Base-by-base conservation (phyloP, 139 green algal genomes). In the Chlamydomonas sp. region DNA sequence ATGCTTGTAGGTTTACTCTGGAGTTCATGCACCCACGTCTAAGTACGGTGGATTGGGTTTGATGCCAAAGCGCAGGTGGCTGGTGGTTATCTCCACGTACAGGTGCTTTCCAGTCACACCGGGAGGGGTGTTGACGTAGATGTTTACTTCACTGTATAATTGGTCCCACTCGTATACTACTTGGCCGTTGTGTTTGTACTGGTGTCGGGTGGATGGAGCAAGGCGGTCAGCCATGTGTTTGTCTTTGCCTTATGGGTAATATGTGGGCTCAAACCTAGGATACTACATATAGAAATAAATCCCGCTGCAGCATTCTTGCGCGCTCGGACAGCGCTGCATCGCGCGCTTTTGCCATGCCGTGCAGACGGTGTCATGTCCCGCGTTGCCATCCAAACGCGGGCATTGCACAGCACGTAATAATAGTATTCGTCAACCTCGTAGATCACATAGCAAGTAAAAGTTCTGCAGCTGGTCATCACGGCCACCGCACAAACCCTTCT, bases 111-210 rank as follows among this genome's bases (percentile, higher is more conserved):
- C 93, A 1, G 71, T 88, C 17, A 96, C 91, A 8, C 96, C 97
- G 2, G 92, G 82, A 2, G 97, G 96, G 9, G 97, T 86, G 9
- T 88, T 12, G 1, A 99, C 90, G 89, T 98, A 98, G 5, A 99
- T 89, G 90, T 96, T 97, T 10, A 98, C 92, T 63, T 98, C 96
- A 64, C 17, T 90, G 87, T 83, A 80, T 73, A 92, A 96, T 89
- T 99, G 97, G 15, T 99, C 96, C 97, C 97, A 99, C 87, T 98
- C 94, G 83, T 99, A 99, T 1, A 98, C 85, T 1, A 76, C 85
- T 5, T 91, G 91, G 0, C 94, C 95, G 5, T 93, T 79, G 83
- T 95, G 90, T 12, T 67, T 61, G 77, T 92, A 97, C 10, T 83
- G 58, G 83, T 97, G 95, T 2, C 90, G 87, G 31, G 85, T 63